Evolutionary conservation across 257 asterid species (phyloP).

Genomic region (Nemophila menziesii): DNA sequence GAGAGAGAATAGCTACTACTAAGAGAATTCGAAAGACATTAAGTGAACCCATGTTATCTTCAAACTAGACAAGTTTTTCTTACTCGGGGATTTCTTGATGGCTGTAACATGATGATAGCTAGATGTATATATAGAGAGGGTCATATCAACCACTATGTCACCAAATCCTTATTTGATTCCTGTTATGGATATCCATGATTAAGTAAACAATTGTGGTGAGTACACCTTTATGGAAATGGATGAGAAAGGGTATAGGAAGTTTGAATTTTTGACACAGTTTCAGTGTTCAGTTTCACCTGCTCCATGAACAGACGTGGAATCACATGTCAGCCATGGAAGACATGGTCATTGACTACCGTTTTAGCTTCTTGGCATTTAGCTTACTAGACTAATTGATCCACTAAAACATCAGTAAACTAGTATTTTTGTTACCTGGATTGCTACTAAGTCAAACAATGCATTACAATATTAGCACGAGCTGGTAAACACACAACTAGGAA

Average conservation of each 20-base stretch:
- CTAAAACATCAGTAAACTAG: background rate
- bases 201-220: slow-evolving; percentile 15
- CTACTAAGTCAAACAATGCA: background rate
- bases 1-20: slow-evolving; percentile 16
- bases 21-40: slow-evolving; percentile 12
- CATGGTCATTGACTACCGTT: background rate
- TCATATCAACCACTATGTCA: slow-evolving; percentile 39
- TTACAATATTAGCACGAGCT: background rate
- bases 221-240: slow-evolving; percentile 6
- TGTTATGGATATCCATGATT: slow-evolving; percentile 16
- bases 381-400: background rate
- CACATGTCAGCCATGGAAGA: slow-evolving; percentile 18
- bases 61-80: background rate
- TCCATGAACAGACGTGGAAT: slow-evolving; percentile 25
- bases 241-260: slow-evolving; percentile 3
- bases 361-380: slow-evolving; percentile 8
- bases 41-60: slow-evolving; percentile 28
- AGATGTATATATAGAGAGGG: slow-evolving; percentile 16
- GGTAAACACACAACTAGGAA: background rate
- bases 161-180: slow-evolving; percentile 34
- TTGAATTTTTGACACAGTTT: slow-evolving; percentile 23
- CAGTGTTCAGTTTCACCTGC: slow-evolving; percentile 64
- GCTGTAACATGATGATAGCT: background rate
- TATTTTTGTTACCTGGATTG: background rate
- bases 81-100: background rate